Base-by-base conservation (phyloP, 805 yeast species). In the Candida rishiriensis region DNA sequence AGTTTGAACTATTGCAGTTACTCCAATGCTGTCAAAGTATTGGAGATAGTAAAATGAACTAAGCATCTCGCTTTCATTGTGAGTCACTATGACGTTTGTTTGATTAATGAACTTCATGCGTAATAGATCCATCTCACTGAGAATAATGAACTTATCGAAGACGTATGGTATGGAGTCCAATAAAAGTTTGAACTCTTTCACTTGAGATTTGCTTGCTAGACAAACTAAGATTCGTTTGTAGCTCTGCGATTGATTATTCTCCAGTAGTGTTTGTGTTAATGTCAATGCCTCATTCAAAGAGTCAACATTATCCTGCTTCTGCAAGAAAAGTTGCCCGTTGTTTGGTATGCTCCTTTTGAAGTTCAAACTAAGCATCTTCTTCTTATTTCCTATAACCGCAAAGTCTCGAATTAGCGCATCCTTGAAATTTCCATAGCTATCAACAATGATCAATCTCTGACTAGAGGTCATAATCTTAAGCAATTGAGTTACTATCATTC, bases 91-190 rank as follows among this genome's bases (percentile, higher is more conserved):
- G 15, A 48, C 29, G 36, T 37, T 48, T 16, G 42, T 34, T 34
- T 45, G 51, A 37, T 51, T 51, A 30, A 49, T 39, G 29, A 48
- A 33, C 10, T 38, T 35, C 34, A 51, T 29, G 15, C 34, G 32
- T 5, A 47, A 17, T 9, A 49, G 44, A 33, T 47, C 47, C 8
- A 36, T 10, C 31, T 43, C 47, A 34, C 29, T 43, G 7, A 38
- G 11, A 34, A 47, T 39, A 3, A 36, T 14, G 15, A 38, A 38
- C 17, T 31, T 43, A 38, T 36, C 34, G 38, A 43, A 34, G 32
- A 28, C 21, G 13, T n/a, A 29, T 8, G 43, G 13, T 3, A 39
- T 34, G 15, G 34, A n/a, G 11, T 47, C 50, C 6, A 47, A 37
- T 10, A 34, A 29, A 11, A 17, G 40, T n/a, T 39, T 33, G 16